These are phyloP conservation scores for Harrya chromipes DNA, from an alignment of 768 basidiomycete species.

Conservation along the genomic window DNA sequence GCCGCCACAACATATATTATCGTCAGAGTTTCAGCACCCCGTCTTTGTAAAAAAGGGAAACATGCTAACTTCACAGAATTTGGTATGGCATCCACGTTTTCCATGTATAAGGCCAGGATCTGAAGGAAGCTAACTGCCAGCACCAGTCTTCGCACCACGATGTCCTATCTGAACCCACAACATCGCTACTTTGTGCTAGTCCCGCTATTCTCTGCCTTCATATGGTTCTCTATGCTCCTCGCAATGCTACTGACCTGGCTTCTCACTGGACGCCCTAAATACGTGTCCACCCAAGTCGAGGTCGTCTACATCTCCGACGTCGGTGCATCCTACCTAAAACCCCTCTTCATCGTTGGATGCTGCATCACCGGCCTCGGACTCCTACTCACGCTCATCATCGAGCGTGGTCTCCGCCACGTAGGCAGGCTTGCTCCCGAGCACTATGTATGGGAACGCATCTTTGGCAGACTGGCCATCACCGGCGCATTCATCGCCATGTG, in stretches of 20 bases:
- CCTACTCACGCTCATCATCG: slow-evolving; percentile 54
- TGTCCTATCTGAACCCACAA: slow-evolving; percentile 10
- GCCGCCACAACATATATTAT: too few relatives aligned
- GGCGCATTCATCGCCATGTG: slow-evolving; percentile 59
- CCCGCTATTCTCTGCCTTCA: slow-evolving; percentile 53
- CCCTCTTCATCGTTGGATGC: slow-evolving; percentile 68
- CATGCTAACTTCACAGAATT: background rate
- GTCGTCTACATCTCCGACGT: slow-evolving; percentile 80
- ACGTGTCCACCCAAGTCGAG: slow-evolving; percentile 48
- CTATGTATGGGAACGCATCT: slow-evolving; percentile 52
- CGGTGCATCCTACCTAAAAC: slow-evolving; percentile 71
- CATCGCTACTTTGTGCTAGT: slow-evolving; percentile 67
- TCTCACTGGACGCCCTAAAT: slow-evolving; percentile 51
- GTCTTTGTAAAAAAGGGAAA: background rate
- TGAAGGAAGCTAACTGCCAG: background rate
- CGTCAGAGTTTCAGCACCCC: background rate
- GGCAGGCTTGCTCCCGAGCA: slow-evolving; percentile 64
- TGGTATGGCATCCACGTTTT: background rate
- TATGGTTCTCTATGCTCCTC: slow-evolving; percentile 71
- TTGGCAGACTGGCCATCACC: slow-evolving; percentile 55
- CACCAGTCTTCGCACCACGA: background rate
- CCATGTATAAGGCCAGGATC: slow-evolving; percentile 8
- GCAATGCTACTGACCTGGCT: slow-evolving; percentile 74
- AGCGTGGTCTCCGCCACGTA: slow-evolving; percentile 62
- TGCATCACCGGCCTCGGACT: slow-evolving; percentile 61